phyloP scores from a whole-genome alignment of 129 eudicot genomes.

The Flaveria sonorensis region DNA sequence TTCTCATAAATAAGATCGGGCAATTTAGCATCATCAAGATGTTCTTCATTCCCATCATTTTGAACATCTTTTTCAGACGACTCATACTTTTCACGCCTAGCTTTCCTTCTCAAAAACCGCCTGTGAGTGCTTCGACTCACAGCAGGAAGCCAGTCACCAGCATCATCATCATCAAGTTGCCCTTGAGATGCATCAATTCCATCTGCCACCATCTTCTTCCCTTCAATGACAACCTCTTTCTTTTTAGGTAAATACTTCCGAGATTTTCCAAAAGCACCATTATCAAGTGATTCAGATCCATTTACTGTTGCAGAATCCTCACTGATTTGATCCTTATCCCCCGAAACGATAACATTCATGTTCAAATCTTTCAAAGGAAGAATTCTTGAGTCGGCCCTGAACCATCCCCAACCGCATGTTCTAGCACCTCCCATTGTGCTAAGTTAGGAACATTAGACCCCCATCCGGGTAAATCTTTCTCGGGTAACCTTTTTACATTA shows the following conservation, averaged over 20 bases:
- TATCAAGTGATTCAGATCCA: constrained; percentile 47
- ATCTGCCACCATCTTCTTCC: constrained; percentile 78
- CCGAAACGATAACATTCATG: constrained; percentile 44
- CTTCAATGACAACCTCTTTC: constrained; percentile 68
- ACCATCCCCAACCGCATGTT: constrained; percentile 55
- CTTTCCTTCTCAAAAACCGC: constrained; percentile 79
- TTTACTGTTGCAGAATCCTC: constrained; percentile 51
- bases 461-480: constrained; percentile 97
- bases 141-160: constrained; percentile 89
- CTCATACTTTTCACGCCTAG: constrained; percentile 74
- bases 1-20: constrained; percentile 41
- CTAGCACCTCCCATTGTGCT: constrained; percentile 94
- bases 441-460: constrained; percentile 91
- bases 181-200: constrained; percentile 98
- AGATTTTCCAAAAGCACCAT: constrained; percentile 40
- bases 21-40: constrained; percentile 40
- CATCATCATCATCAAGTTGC: constrained; percentile 47
- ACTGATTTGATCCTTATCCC: constrained; percentile 38
- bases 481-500: constrained; percentile 87
- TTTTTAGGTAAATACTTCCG: constrained; percentile 55
- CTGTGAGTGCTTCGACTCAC: constrained; percentile 95
- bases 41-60: constrained; percentile 32
- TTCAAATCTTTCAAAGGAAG: constrained; percentile 76
- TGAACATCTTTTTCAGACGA: constrained; percentile 50
- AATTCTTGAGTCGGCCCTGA: constrained; percentile 60